A percentile compares a stretch with the other conserved stretches of the same genome.
These are phyloP conservation scores for Fusarium anthophilum DNA, from an alignment of 2,329 filamentous ascomycete genomes.

Conservation along the genomic window DNA sequence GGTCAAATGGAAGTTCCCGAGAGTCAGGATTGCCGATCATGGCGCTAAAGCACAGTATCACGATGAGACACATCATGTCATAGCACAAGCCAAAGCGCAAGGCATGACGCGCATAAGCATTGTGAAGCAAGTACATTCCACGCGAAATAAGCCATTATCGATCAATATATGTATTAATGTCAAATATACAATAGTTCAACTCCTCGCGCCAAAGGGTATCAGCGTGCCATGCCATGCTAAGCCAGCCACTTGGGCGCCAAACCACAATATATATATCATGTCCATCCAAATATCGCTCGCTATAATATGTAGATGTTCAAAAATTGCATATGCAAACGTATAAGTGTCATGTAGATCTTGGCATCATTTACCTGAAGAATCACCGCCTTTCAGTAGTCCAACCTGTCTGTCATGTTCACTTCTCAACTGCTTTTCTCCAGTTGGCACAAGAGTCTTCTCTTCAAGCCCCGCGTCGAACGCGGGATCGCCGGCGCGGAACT, in stretches of 20 bases:
- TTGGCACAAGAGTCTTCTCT: constrained; percentile 51
- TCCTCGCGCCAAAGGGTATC: constrained; percentile 34
- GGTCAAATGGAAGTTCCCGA: too few species aligned
- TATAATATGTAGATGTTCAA: background rate
- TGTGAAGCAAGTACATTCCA: background rate
- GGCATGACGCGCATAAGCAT: too few species aligned
- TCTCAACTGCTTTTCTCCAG: constrained; percentile 49
- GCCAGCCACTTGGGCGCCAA: background rate
- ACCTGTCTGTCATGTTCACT: constrained; percentile 45
- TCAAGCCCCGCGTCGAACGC: constrained; percentile 46
- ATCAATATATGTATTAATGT: background rate
- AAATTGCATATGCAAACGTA: background rate
- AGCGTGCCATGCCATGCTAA: constrained; percentile 13
- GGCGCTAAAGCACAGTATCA: background rate
- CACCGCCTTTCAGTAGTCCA: constrained; percentile 38
- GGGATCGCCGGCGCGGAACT: constrained; percentile 51
- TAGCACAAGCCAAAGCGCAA: background rate
- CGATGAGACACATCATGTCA: background rate
- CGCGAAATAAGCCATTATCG: background rate
- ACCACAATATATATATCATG: background rate
- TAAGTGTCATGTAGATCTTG: background rate
- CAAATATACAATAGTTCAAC: background rate
- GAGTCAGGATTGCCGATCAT: background rate
- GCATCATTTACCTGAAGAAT: constrained; percentile 26
- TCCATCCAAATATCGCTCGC: constrained; percentile 3